Evolutionary conservation across 192 early-diverging fungal genomes (phyloP).

Genomic region (Coemansia sp.): DNA sequence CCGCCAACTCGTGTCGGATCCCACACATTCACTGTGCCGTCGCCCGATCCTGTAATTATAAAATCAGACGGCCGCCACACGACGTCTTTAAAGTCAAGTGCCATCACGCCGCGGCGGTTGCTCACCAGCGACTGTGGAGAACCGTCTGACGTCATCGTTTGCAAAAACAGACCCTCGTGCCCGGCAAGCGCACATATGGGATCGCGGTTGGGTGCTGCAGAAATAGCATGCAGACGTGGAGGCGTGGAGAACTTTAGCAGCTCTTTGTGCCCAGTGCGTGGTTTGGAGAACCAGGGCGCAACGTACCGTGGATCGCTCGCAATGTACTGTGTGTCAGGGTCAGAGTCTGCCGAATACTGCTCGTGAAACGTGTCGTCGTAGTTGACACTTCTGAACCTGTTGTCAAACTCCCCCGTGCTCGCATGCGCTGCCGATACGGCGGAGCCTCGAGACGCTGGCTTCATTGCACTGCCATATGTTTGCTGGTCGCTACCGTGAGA

Average conservation of each 20-base stretch:
- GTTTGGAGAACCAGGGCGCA: slow-evolving; percentile 30
- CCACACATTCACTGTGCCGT: slow-evolving; percentile 46
- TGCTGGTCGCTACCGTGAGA: slow-evolving; percentile 18
- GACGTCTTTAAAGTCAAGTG: slow-evolving; percentile 37
- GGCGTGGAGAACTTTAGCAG: slow-evolving; percentile 23
- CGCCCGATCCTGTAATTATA: slow-evolving; percentile 42
- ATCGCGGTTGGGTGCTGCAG: slow-evolving; percentile 25
- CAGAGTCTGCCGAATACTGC: not conserved
- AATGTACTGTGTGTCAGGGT: too few species aligned
- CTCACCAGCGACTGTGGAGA: slow-evolving; percentile 16
- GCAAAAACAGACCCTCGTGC: slow-evolving; percentile 34
- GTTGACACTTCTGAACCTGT: not conserved
- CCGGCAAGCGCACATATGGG: slow-evolving; percentile 34
- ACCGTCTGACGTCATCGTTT: slow-evolving; percentile 26
- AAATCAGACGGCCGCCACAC: slow-evolving; percentile 47
- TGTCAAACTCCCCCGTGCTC: not conserved
- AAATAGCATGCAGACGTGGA: slow-evolving; percentile 27
- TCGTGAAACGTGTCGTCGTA: not conserved
- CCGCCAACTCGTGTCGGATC: slow-evolving; percentile 33
- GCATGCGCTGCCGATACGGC: slow-evolving; percentile 1
- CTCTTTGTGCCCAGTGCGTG: slow-evolving; percentile 13
- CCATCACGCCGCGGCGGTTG: slow-evolving; percentile 25
- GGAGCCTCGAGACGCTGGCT: slow-evolving; percentile 10
- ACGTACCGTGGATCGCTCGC: not conserved
- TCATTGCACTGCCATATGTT: not conserved